phyloP scores from a whole-genome alignment of 305 asterid species.

The Rubia tinctorum region DNA sequence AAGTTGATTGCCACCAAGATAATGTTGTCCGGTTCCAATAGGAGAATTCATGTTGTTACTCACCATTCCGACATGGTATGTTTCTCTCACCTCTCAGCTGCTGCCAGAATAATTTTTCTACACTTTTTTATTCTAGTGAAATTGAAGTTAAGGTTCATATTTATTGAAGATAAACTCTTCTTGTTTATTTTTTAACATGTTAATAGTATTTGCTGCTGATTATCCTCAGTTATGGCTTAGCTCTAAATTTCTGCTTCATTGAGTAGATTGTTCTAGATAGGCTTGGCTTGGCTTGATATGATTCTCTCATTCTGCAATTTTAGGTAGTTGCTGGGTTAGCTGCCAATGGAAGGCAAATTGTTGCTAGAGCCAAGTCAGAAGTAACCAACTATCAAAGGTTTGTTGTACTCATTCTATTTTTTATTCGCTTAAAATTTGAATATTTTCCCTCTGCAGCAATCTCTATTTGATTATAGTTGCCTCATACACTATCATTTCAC shows the following conservation, averaged over 20 bases:
- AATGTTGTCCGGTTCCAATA: conserved; percentile 92
- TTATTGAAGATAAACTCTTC: no score
- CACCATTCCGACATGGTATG: conserved; percentile 91
- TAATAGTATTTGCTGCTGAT: neutral
- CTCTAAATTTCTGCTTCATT: neutral
- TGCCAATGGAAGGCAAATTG: conserved; percentile 87
- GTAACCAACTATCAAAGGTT: conserved; percentile 74
- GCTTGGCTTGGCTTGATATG: neutral
- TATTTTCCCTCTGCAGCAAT: no score
- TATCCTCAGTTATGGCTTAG: neutral
- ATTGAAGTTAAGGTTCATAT: no score
- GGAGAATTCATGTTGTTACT: conserved; percentile 93
- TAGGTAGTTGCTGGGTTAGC: conserved; percentile 88
- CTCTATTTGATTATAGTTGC: no score
- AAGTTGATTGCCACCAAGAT: conserved; percentile 94
- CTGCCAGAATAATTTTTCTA: no score
- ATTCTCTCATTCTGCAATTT: conserved; percentile 15
- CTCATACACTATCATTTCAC: no score
- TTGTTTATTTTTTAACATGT: neutral
- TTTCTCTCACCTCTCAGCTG: neutral
- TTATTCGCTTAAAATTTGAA: no score
- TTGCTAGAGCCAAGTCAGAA: conserved; percentile 72
- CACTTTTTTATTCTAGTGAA: no score
- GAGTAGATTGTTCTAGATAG: neutral
- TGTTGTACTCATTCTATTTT: neutral